Evolutionary conservation across 441 rosid genomes (phyloP).

Genomic region (Gossypium laxum): DNA sequence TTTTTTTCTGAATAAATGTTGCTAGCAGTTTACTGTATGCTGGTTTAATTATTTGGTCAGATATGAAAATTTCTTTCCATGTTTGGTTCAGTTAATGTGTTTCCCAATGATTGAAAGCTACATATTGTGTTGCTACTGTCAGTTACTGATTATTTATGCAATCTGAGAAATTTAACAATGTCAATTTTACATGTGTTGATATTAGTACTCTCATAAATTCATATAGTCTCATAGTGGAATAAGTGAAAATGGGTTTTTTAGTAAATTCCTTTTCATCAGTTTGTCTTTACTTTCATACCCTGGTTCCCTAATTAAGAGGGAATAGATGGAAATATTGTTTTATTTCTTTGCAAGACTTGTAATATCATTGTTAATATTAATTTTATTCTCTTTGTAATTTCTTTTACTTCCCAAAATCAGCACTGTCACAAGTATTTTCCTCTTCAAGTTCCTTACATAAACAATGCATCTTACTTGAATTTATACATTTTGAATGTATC

Average conservation of each 20-base stretch:
- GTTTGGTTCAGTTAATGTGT: neutral
- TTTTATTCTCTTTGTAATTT: neutral
- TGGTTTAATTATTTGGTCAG: neutral
- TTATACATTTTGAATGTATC: neutral
- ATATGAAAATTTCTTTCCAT: neutral
- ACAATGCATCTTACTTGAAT: neutral
- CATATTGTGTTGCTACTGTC: neutral
- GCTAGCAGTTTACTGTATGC: neutral
- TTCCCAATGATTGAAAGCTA: neutral
- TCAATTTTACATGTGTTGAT: neutral
- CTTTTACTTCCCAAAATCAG: neutral
- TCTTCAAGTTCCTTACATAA: neutral
- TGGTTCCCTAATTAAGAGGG: neutral
- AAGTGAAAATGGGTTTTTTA: neutral
- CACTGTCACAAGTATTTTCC: neutral
- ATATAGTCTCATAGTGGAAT: neutral
- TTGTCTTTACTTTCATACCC: neutral
- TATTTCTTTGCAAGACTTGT: neutral
- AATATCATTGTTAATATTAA: neutral
- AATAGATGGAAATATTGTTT: neutral
- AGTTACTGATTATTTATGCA: neutral
- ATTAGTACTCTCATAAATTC: neutral
- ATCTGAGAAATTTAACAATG: neutral
- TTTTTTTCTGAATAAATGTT: neutral
- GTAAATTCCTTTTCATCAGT: neutral